phyloP scores from a whole-genome alignment of 805 yeast genomes.

The Teunomyces aglyptinius region DNA sequence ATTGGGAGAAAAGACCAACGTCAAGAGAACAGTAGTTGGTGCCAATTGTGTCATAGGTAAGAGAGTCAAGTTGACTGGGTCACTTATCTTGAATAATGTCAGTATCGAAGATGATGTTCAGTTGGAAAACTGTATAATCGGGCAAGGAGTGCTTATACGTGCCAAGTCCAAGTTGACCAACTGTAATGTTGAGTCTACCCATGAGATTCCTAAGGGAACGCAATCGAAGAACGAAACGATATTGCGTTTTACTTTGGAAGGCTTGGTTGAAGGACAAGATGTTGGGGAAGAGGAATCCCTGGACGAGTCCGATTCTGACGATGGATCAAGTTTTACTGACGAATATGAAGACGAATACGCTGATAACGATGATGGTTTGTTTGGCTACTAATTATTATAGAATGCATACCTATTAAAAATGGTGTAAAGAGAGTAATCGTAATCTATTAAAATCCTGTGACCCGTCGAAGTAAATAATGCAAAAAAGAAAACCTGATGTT shows the following conservation, averaged over 20 bases:
- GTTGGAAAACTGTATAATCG: constrained; percentile 86
- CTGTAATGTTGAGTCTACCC: constrained; percentile 84
- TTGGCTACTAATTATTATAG: constrained; percentile 30
- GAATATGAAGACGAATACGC: constrained; percentile 57
- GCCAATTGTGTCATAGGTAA: constrained; percentile 73
- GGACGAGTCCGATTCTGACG: constrained; percentile 38
- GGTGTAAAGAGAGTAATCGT: neutral
- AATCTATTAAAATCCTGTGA: neutral
- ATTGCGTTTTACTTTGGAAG: constrained; percentile 41
- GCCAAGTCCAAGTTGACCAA: constrained; percentile 65
- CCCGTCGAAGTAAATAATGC: constrained; percentile 2
- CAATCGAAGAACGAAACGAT: constrained; percentile 60
- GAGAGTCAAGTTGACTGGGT: constrained; percentile 85
- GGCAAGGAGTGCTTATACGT: constrained; percentile 62
- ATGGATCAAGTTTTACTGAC: constrained; percentile 42
- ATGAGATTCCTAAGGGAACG: constrained; percentile 58
- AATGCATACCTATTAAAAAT: neutral
- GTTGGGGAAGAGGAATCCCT: constrained; percentile 24
- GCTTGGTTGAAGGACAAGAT: constrained; percentile 34
- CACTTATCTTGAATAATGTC: constrained; percentile 71
- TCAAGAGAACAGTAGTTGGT: constrained; percentile 84
- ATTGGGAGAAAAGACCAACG: constrained; percentile 79
- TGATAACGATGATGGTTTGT: constrained; percentile 55
- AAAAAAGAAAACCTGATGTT: neutral
- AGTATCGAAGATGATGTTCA: constrained; percentile 73